phyloP scores from a whole-genome alignment of 305 asterid species.

The Solanum hybrid region DNA sequence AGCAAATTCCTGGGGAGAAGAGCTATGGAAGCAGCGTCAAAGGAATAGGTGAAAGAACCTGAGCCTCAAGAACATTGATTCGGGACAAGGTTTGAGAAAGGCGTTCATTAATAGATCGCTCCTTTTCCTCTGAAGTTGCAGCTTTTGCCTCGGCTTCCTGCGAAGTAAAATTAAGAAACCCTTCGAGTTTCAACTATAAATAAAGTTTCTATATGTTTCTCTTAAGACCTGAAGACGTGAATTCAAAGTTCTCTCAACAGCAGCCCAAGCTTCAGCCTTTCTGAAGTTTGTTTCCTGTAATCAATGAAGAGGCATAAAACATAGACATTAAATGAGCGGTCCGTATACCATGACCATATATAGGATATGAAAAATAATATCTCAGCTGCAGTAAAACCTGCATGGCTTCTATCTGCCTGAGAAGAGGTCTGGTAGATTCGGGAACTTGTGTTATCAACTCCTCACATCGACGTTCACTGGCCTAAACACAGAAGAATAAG shows the following conservation, averaged over 20 bases:
- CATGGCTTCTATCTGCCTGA: constrained; percentile 90
- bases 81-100: constrained; percentile 79
- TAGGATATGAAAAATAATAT: neutral
- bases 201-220: constrained; percentile 7
- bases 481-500: constrained; percentile 29
- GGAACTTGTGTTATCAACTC: constrained; percentile 93
- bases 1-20: constrained; percentile 24
- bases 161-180: constrained; percentile 10
- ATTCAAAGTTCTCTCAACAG: constrained; percentile 73
- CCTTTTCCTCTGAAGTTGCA: constrained; percentile 80
- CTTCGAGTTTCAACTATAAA: constrained; percentile 10
- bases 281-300: constrained; percentile 73
- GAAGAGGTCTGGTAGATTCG: constrained; percentile 92
- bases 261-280: constrained; percentile 87
- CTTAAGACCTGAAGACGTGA: constrained; percentile 80
- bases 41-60: constrained; percentile 35
- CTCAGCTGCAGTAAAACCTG: constrained; percentile 44
- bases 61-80: constrained; percentile 88
- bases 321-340: neutral
- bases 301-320: constrained; percentile 4
- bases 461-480: constrained; percentile 90
- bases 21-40: constrained; percentile 1
- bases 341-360: neutral
- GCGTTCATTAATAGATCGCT: constrained; percentile 73
- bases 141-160: constrained; percentile 92